These are phyloP conservation scores for Ophiostoma sp. DNA, from an alignment of 2,329 filamentous ascomycete species.

Conservation along the genomic window DNA sequence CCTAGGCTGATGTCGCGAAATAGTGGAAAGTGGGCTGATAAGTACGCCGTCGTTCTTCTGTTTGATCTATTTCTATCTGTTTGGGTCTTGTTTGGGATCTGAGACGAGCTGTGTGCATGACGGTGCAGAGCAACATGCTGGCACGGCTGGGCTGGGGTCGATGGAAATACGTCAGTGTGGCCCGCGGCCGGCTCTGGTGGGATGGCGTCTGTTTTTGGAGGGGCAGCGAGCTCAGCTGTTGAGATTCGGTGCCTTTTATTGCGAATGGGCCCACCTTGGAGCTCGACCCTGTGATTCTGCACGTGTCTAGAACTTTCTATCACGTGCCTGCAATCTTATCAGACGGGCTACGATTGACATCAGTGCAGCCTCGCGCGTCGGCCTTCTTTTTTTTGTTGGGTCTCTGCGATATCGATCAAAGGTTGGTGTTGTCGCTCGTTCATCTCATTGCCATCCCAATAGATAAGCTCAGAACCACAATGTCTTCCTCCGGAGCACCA, in stretches of 20 bases:
- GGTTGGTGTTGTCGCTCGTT: too few species aligned
- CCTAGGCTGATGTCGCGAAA: neutral
- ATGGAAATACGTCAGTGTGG: constrained; percentile 3
- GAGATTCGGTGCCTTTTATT: constrained; percentile 15
- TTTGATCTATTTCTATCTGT: neutral
- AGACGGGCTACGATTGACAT: neutral
- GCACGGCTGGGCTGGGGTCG: neutral
- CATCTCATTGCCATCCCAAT: too few species aligned
- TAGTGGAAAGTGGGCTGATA: constrained; percentile 6
- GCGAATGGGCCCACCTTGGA: neutral
- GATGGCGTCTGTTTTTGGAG: neutral
- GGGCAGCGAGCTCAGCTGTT: constrained; percentile 8
- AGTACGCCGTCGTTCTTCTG: neutral
- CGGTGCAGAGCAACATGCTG: neutral
- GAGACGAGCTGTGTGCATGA: constrained; percentile 7
- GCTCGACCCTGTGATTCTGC: neutral
- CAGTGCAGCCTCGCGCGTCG: constrained; percentile 1
- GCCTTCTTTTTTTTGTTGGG: neutral
- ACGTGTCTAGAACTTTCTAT: constrained; percentile 12
- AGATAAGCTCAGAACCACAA: constrained; percentile 22
- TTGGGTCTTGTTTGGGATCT: constrained; percentile 10
- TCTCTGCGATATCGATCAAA: too few species aligned
- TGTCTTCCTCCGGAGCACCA: constrained; percentile 27
- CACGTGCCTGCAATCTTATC: constrained; percentile 6
- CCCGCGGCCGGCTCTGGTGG: neutral